Conservation (phyloP, 768 basidiomycete species). For the Saitozyma sp. region DNA sequence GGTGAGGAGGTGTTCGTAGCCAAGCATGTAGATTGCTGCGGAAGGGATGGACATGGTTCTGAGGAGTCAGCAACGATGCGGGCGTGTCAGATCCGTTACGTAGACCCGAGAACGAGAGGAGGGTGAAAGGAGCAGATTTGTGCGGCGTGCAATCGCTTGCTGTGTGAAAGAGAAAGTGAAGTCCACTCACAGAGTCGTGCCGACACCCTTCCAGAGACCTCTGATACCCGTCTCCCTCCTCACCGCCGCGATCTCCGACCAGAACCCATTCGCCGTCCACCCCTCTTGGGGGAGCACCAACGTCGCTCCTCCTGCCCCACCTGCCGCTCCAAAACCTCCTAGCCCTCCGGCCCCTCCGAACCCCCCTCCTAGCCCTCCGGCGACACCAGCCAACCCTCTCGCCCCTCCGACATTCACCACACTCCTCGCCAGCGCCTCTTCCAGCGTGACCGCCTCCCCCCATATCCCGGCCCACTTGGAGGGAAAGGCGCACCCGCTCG, state of each 20-base stretch:
- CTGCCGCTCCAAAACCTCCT: background rate
- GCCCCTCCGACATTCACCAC: constrained; percentile 8
- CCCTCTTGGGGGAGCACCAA: constrained; percentile 22
- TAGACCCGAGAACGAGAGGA: no score
- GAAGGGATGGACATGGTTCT: constrained; percentile 90
- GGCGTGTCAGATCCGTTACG: no score
- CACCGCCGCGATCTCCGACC: constrained; percentile 65
- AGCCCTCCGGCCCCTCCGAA: constrained; percentile 7
- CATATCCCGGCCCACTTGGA: constrained; percentile 52
- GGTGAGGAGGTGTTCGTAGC: constrained; percentile 75
- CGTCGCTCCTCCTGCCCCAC: constrained; percentile 13
- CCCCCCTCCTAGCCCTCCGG: constrained; percentile 9
- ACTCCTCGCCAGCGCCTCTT: constrained; percentile 37
- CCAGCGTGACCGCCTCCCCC: constrained; percentile 46
- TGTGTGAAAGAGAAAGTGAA: background rate
- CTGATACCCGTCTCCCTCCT: constrained; percentile 72
- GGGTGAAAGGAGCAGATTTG: background rate
- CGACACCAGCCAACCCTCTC: constrained; percentile 1
- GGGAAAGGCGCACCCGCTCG: constrained; percentile 46
- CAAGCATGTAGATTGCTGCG: constrained; percentile 89
- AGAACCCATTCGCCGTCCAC: constrained; percentile 72
- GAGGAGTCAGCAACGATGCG: background rate
- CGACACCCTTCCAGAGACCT: constrained; percentile 93
- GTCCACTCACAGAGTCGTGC: constrained; percentile 75
- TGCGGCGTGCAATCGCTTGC: no score